Base-by-base conservation (phyloP, 148 eudicot genomes). In the Euryodendron excelsum region DNA sequence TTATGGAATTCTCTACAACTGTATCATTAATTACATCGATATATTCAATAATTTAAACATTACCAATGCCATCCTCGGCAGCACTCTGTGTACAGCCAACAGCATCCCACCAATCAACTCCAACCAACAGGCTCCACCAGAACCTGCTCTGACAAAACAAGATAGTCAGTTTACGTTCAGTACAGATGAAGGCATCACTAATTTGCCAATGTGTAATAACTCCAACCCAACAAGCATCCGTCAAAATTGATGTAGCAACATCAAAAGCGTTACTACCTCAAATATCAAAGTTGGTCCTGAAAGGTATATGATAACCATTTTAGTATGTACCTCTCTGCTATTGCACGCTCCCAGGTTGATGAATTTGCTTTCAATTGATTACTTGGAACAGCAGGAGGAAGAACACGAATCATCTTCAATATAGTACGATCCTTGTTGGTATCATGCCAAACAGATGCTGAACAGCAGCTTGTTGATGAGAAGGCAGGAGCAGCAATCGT, bases 61-160 rank as follows among this genome's bases (percentile, higher is more conserved):
- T 88, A 96, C 99, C 98, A 80, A 96, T 93, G 62, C 97, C 98
- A 85, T 96, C 99, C 87, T 96, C 99, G 39, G 99, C 97, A 68
- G 99, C 99, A 90, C 99, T 96, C 81, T 96, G 99, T 25, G 99
- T 96, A 84, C 99, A 96, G 77, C 98, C 99, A 88, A 96, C 97
- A 67, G 99, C 99, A 93, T 96, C 99, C 99, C 99, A 96, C 99
- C 99, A 96, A 86, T 96, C 99, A 86, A 93, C 97, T 83, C 98
- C 99, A 45, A 96, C 99, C 90, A 96, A 82, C 71, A 96, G 91
- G 84, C 98, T 91, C 99, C 99, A 96, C 99, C 99, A 96, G 87
- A 96, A 96, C 82, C 99, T 96, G 85, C 80, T 76, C 71, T 56
- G 63, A 81, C 48, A 69, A 28, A 53, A 53, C 34, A 83, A 55